A percentile compares a stretch with the other conserved stretches of the same genome.
Conservation (phyloP, 768 basidiomycete species). For the Pholiota microspora region DNA sequence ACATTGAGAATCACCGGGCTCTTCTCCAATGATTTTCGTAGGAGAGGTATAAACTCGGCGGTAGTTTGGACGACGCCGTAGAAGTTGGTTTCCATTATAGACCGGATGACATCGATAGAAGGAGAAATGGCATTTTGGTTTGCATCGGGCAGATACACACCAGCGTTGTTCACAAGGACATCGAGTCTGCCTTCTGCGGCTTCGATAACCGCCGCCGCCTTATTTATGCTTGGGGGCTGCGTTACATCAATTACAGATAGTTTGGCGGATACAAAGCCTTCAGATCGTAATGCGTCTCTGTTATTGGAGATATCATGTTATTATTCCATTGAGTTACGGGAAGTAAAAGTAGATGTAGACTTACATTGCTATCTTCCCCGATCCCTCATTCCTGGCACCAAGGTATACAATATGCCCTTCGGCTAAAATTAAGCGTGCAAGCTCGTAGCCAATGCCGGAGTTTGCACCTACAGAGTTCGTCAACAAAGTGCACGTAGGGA, state of each 20-base stretch:
- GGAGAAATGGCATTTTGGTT: conserved; percentile 33
- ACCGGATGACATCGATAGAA: conserved; percentile 31
- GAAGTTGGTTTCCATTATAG: conserved; percentile 40
- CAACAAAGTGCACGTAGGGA: not conserved
- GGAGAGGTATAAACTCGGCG: conserved; percentile 38
- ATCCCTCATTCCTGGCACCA: conserved; percentile 34
- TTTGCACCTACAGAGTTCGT: conserved; percentile 31
- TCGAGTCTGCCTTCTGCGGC: conserved; percentile 38
- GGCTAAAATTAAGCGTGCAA: conserved; percentile 39
- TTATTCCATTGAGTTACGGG: not conserved
- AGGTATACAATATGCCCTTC: conserved; percentile 43
- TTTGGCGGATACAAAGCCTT: conserved; percentile 28
- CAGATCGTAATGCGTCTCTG: conserved; percentile 30
- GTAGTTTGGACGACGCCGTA: conserved; percentile 42
- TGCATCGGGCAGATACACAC: conserved; percentile 19
- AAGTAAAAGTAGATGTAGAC: conserved; percentile 8
- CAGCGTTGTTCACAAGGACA: conserved; percentile 46
- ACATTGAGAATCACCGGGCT: conserved; percentile 40
- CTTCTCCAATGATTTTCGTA: conserved; percentile 26
- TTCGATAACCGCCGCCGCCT: conserved; percentile 33
- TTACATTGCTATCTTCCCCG: conserved; percentile 39
- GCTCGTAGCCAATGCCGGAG: conserved; percentile 44
- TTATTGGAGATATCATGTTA: not conserved
- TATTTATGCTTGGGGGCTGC: conserved; percentile 27
- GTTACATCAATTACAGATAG: conserved; percentile 40